Percentiles rank a stretch among this genome's conserved stretches.
phyloP scores from a whole-genome alignment of 179 eudicot genomes.

The Heliamphora pulchella region DNA sequence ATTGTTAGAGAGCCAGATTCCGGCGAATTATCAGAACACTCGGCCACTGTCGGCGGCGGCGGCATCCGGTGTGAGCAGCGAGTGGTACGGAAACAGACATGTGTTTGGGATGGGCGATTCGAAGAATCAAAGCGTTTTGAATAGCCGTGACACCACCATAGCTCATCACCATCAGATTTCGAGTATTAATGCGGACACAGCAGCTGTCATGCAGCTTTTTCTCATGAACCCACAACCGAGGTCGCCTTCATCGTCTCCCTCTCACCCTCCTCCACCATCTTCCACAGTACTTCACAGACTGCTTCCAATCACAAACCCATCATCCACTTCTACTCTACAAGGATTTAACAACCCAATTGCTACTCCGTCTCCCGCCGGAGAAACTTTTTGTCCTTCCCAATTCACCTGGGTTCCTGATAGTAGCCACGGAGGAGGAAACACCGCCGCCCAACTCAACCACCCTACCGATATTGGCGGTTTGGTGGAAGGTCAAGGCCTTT shows the following conservation, averaged over 20 bases:
- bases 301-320: conserved; percentile 38
- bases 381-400: conserved; percentile 28
- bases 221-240: conserved; percentile 47
- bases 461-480: conserved; percentile 25
- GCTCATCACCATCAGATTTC: conserved; percentile 22
- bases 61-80: not conserved
- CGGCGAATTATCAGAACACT: conserved; percentile 16
- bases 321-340: conserved; percentile 26
- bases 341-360: conserved; percentile 19
- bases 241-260: conserved; percentile 30
- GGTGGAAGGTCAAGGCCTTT: conserved; percentile 67
- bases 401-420: conserved; percentile 45
- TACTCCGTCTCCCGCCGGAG: not conserved
- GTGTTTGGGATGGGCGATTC: conserved; percentile 12
- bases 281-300: conserved; percentile 52
- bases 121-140: conserved; percentile 7
- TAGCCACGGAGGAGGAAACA: conserved; percentile 13
- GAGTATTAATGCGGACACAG: conserved; percentile 40
- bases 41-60: conserved; percentile 7
- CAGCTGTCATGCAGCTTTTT: conserved; percentile 88
- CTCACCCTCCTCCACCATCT: conserved; percentile 31
- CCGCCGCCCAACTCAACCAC: not conserved
- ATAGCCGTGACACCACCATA: not conserved
- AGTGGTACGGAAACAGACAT: conserved; percentile 26
- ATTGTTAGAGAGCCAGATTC: conserved; percentile 38